Percentiles rank a stretch among this genome's conserved stretches.
phyloP scores from a whole-genome alignment of 139 green algal genomes.

The Auxenochlorella pyrenoidosa region DNA sequence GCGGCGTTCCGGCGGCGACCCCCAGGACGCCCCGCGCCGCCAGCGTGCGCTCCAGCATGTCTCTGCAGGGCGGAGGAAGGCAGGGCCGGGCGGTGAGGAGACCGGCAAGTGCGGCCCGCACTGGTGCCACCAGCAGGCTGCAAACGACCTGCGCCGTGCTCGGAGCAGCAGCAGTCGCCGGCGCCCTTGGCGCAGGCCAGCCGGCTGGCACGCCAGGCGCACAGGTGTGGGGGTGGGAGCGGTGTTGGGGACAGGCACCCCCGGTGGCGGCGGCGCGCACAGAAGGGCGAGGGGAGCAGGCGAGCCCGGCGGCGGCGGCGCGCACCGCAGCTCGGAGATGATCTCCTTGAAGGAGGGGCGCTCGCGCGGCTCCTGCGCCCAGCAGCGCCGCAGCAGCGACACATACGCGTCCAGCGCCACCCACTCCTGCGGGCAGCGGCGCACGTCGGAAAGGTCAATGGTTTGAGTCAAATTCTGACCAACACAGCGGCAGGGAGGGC shows the following conservation, averaged over 20 bases:
- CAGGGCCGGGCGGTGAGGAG: not conserved
- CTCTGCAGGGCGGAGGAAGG: not conserved
- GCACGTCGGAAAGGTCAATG: no score
- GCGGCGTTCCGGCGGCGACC: no score
- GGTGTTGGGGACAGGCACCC: no score
- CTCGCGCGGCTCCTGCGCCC: conserved; percentile 50
- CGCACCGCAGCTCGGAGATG: conserved; percentile 50
- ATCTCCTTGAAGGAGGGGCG: conserved; percentile 74
- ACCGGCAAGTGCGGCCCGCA: no score
- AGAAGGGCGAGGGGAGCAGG: not conserved
- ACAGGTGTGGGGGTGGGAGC: no score
- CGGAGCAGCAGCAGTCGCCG: not conserved
- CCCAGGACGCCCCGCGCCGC: conserved; percentile 4
- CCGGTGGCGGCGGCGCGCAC: not conserved
- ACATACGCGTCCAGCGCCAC: conserved; percentile 57
- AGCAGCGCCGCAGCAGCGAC: conserved; percentile 78
- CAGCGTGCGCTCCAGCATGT: conserved; percentile 29
- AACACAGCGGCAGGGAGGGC: not conserved
- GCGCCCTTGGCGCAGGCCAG: not conserved
- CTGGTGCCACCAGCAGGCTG: not conserved
- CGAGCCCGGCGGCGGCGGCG: not conserved
- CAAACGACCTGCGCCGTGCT: not conserved
- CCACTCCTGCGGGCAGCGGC: conserved; percentile 39
- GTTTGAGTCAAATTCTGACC: no score
- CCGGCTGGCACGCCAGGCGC: no score